These are phyloP conservation scores for Agrocybe pediades DNA, from an alignment of 768 basidiomycete genomes.

Conservation along the genomic window DNA sequence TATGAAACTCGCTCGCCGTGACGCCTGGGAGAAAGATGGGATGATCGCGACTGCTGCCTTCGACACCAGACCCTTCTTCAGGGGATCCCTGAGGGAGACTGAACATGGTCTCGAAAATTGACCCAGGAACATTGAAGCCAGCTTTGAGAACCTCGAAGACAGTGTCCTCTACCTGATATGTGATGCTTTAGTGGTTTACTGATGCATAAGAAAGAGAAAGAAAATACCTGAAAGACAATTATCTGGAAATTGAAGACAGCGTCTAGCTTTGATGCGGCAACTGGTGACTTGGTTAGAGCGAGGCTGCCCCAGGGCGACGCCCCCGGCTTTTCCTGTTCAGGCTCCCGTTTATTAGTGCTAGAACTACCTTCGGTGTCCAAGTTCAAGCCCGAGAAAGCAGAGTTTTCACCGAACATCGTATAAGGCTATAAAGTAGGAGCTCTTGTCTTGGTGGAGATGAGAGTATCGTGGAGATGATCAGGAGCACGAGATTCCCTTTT, in stretches of 20 bases:
- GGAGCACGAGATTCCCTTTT: background rate
- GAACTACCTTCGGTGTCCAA: background rate
- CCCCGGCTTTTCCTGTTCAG: background rate
- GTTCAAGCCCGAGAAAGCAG: too few species aligned
- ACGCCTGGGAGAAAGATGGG: slow-evolving; percentile 5
- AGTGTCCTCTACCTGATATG: slow-evolving; percentile 7
- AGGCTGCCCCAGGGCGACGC: background rate
- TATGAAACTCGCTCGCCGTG: background rate
- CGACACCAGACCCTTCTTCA: background rate
- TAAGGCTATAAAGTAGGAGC: too few species aligned
- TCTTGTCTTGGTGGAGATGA: too few species aligned
- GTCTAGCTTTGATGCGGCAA: background rate
- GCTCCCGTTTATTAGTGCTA: background rate
- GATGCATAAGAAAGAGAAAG: background rate
- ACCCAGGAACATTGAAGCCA: slow-evolving; percentile 5
- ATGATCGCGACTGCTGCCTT: background rate
- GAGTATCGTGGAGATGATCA: too few species aligned
- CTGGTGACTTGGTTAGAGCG: background rate
- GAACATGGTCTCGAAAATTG: slow-evolving; percentile 11
- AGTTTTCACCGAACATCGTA: background rate
- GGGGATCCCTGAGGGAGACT: background rate
- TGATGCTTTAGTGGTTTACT: background rate
- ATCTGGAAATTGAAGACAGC: slow-evolving; percentile 1
- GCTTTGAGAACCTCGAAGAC: slow-evolving; percentile 9
- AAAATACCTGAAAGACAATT: background rate